These are phyloP conservation scores for Podospora tetraspora DNA, from an alignment of 495 filamentous ascomycete genomes.

Conservation along the genomic window DNA sequence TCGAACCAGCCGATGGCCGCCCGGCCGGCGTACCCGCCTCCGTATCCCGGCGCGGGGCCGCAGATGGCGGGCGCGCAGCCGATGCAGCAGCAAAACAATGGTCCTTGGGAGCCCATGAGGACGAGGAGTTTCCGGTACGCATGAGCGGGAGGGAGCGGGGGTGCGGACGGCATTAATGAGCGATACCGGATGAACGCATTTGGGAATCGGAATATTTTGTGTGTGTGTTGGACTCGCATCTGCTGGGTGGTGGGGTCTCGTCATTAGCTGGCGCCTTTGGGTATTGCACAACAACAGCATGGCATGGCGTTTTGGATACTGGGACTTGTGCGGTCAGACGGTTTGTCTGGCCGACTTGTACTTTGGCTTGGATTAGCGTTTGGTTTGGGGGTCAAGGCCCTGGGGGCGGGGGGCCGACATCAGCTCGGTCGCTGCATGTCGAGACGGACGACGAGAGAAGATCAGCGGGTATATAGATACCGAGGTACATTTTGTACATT, in stretches of 20 bases:
- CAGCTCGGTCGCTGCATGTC: background rate
- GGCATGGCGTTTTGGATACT: constrained; percentile 7
- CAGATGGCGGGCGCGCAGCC: background rate
- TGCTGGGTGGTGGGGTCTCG: background rate
- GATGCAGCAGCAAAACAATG: constrained; percentile 2
- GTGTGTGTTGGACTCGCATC: constrained; percentile 1
- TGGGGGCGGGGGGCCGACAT: no score
- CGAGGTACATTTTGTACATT: background rate
- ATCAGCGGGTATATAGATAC: background rate
- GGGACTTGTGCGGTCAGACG: background rate
- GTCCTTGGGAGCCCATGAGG: constrained; percentile 21
- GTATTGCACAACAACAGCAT: constrained; percentile 5
- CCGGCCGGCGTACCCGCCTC: background rate
- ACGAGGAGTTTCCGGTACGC: constrained; percentile 27
- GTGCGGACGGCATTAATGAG: constrained; percentile 2
- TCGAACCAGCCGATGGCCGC: background rate
- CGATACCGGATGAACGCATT: background rate
- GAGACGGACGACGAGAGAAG: background rate
- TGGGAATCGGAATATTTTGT: background rate
- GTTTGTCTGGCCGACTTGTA: background rate
- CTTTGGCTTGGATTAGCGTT: background rate
- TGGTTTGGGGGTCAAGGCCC: background rate
- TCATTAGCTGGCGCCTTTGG: background rate
- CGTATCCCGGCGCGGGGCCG: constrained; percentile 6
- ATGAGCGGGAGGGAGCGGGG: constrained; percentile 6